A percentile compares a stretch with the other conserved stretches of the same genome.
These are phyloP conservation scores for Myxozyma nipponensis DNA, from an alignment of 805 yeast genomes.

Conservation along the genomic window DNA sequence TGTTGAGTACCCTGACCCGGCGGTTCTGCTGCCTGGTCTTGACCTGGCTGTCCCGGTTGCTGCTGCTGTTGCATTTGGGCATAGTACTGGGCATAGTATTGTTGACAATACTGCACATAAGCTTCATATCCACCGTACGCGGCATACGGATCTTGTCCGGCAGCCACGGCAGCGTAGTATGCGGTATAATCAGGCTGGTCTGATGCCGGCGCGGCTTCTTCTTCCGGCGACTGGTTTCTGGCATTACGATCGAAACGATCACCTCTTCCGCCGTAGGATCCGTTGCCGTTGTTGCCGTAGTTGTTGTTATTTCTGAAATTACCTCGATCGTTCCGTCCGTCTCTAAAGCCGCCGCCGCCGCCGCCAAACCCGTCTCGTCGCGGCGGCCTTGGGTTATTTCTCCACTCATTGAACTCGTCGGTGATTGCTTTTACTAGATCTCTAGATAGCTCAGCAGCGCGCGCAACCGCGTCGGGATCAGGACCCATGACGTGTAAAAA, in stretches of 20 bases:
- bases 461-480: constrained; percentile 26
- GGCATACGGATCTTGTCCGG: constrained; percentile 31
- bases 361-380: constrained; percentile 5
- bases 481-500: constrained; percentile 34
- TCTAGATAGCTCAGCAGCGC: constrained; percentile 32
- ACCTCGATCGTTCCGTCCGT: constrained; percentile 3
- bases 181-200: constrained; percentile 26
- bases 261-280: not conserved
- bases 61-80: constrained; percentile 15
- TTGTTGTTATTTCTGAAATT: not conserved
- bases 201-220: constrained; percentile 5
- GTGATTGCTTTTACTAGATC: constrained; percentile 33
- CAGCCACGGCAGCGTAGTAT: constrained; percentile 27
- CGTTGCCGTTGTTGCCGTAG: constrained; percentile 5
- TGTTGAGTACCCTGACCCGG: not conserved
- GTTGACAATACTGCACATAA: constrained; percentile 29
- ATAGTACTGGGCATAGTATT: constrained; percentile 28
- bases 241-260: not conserved
- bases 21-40: constrained; percentile 2
- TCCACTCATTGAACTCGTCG: constrained; percentile 28
- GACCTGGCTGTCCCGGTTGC: not conserved
- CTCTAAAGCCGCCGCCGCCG: constrained; percentile 19
- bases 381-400: constrained; percentile 13
- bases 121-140: constrained; percentile 32
- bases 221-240: constrained; percentile 6